Evolutionary conservation across 140 eudicot genomes (phyloP).

Genomic region (Cichorium intybus): DNA sequence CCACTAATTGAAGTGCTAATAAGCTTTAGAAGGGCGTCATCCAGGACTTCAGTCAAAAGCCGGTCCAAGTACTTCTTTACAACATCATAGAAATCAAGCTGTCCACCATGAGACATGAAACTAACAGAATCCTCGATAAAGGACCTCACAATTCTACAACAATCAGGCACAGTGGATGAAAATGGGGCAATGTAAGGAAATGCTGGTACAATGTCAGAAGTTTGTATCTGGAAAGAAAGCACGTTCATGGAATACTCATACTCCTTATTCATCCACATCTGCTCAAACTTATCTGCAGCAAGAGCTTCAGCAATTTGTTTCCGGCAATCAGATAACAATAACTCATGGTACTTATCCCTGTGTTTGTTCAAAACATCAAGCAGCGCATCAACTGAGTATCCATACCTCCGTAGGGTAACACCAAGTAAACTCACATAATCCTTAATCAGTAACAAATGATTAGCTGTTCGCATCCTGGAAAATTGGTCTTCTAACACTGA

Average conservation of each 20-base stretch:
- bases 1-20: slow-evolving; percentile 68
- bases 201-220: slow-evolving; percentile 82
- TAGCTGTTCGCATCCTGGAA: slow-evolving; percentile 97
- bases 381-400: slow-evolving; percentile 90
- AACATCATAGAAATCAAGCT: slow-evolving; percentile 94
- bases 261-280: slow-evolving; percentile 98
- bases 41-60: slow-evolving; percentile 86
- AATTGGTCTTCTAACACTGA: slow-evolving; percentile 97
- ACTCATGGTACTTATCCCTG: slow-evolving; percentile 93
- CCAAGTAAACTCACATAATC: slow-evolving; percentile 98
- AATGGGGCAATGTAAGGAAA: slow-evolving; percentile 96
- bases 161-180: slow-evolving; percentile 92
- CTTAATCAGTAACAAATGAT: slow-evolving; percentile 93
- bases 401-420: slow-evolving; percentile 80
- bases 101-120: slow-evolving; percentile 97
- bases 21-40: slow-evolving; percentile 74
- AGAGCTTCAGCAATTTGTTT: slow-evolving; percentile 89
- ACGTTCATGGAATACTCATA: slow-evolving; percentile 98
- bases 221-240: slow-evolving; percentile 89
- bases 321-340: slow-evolving; percentile 90
- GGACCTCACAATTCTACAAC: slow-evolving; percentile 95
- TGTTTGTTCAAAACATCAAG: slow-evolving; percentile 98
- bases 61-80: slow-evolving; percentile 93
- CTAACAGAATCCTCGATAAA: slow-evolving; percentile 98
- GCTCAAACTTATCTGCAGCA: slow-evolving; percentile 91